These are phyloP conservation scores for Prinsepia uniflora DNA, from an alignment of 306 rosid genomes.

Conservation along the genomic window DNA sequence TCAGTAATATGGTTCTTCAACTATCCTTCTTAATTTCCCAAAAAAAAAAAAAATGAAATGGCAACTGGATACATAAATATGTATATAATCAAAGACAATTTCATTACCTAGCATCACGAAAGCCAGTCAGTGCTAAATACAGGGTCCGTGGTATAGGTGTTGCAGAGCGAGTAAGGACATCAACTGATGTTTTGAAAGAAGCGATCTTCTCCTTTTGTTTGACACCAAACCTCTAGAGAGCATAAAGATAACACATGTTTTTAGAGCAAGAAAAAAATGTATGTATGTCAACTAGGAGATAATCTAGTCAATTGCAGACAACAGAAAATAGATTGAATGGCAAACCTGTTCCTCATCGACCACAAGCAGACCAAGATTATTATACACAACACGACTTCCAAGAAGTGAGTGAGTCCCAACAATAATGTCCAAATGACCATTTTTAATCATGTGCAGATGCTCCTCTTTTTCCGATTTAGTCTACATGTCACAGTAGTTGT, in stretches of 20 bases:
- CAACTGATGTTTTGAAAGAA: constrained; percentile 87
- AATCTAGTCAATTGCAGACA: constrained; percentile 21
- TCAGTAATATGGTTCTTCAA: neutral
- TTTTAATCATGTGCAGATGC: constrained; percentile 64
- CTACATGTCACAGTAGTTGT: constrained; percentile 49
- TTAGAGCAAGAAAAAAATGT: constrained; percentile 11
- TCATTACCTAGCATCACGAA: constrained; percentile 93
- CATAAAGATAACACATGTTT: constrained; percentile 23
- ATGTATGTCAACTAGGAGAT: constrained; percentile 16
- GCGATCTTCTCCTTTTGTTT: constrained; percentile 96
- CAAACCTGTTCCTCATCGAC: constrained; percentile 97
- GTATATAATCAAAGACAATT: constrained; percentile 12
- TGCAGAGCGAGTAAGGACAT: constrained; percentile 91
- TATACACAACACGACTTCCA: constrained; percentile 86
- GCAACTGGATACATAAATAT: neutral
- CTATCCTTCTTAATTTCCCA: neutral
- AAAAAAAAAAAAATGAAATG: constrained; percentile 14
- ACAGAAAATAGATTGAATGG: constrained; percentile 13
- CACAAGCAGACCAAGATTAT: constrained; percentile 85
- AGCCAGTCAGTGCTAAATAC: constrained; percentile 93
- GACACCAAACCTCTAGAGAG: constrained; percentile 88
- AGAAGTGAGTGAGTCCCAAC: constrained; percentile 96
- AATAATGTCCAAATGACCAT: constrained; percentile 68
- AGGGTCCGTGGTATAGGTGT: constrained; percentile 96
- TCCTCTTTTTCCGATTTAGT: constrained; percentile 77